Evolutionary conservation across 225 moss, liverwort and hornwort species (phyloP), one percentile per base, ranked within the genome.

Genomic region (Pseudoscleropodium purum): DNA sequence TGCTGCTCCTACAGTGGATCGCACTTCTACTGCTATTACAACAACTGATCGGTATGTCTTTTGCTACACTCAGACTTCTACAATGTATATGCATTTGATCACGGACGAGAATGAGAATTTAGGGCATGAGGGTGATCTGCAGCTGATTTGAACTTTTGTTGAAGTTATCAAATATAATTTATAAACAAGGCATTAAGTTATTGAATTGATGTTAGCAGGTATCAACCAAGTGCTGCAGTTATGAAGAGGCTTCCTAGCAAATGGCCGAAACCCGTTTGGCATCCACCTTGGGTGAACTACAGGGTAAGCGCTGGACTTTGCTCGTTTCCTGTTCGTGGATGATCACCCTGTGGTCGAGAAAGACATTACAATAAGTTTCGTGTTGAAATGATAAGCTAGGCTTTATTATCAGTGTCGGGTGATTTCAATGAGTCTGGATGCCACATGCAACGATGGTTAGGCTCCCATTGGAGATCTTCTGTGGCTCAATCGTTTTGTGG

Each of bases 211-310:
- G 67, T 45, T 62, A 47, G 88, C 94, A 97, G 97, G 68, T 94
- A 96, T 92, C 97, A 96, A 90, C 95, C 97, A 82, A 98, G 97
- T 93, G 96, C 98, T 69, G 97, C 96, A 24, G 95, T 97, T 45
- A 98, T 97, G 96, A 98, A 98, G 90, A 94, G 97, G 90, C 94
- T 98, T 81, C 96, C 98, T 54, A 98, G 98, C 90, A 97, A 97
- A 92, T 99, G 99, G 99, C 99, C 97, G 41, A 97, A 95, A 88
- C 99, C 99, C 77, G 97, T 94, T 75, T 99, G 98, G 98, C 98
- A 99, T 95, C 95, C 98, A 86, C 98, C 98, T 88, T 99, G 98
- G 98, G 91, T 96, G 69, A 99, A 99, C 84, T 99, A 99, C 75
- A 96, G 97, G 92, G 98, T 98, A 96, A 74, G 93, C 62, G 67